phyloP scores from a whole-genome alignment of 768 basidiomycete genomes.

The Hirschioporus abietinus region DNA sequence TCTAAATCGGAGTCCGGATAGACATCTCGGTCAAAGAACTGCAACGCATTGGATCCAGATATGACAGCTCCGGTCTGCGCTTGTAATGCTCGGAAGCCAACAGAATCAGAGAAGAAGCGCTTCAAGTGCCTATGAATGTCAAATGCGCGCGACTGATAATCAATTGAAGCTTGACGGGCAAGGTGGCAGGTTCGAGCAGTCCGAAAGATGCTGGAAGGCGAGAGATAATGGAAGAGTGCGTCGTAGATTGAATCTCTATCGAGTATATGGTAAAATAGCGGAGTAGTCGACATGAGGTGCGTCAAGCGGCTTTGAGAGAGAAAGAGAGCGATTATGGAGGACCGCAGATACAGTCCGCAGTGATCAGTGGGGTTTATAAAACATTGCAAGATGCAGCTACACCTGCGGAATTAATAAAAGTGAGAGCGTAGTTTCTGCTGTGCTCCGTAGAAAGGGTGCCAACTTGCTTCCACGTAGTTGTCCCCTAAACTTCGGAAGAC shows the following conservation, averaged over 20 bases:
- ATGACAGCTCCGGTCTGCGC: conserved; percentile 39
- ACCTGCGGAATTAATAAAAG: too few relatives aligned
- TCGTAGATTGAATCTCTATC: background rate
- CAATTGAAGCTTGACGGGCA: background rate
- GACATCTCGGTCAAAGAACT: conserved; percentile 41
- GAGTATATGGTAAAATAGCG: background rate
- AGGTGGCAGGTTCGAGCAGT: background rate
- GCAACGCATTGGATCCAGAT: conserved; percentile 51
- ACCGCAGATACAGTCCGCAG: too few relatives aligned
- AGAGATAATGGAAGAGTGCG: background rate
- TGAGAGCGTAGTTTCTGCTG: too few relatives aligned
- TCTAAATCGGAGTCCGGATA: conserved; percentile 44
- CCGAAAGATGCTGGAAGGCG: background rate
- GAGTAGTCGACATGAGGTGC: background rate
- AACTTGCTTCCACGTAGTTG: too few relatives aligned
- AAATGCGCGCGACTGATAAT: conserved; percentile 25
- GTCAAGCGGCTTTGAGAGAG: too few relatives aligned
- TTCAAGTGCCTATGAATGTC: conserved; percentile 32
- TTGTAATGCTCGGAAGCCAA: conserved; percentile 40
- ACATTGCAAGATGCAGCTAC: too few relatives aligned
- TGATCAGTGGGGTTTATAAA: too few relatives aligned
- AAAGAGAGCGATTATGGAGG: too few relatives aligned
- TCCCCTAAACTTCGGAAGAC: too few relatives aligned
- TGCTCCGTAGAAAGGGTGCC: too few relatives aligned
- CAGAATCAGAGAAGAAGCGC: conserved; percentile 30